Conservation (phyloP, 331 rosid species). For the Phaseolus coccineus region DNA sequence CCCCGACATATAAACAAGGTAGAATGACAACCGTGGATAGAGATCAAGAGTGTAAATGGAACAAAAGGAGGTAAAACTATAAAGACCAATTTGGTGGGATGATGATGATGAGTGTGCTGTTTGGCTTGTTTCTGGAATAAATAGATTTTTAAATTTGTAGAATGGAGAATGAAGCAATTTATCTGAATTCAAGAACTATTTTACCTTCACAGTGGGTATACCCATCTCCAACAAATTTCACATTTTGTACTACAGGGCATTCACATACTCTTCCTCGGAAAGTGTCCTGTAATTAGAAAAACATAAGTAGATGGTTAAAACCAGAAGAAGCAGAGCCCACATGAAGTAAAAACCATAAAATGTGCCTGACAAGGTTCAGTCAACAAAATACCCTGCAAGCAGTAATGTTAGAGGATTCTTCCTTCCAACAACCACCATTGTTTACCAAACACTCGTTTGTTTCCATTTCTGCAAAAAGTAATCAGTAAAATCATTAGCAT, state of each 20-base stretch:
- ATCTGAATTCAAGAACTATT: constrained; percentile 30
- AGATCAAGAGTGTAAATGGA: neutral
- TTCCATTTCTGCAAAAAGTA: constrained; percentile 68
- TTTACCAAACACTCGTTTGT: constrained; percentile 92
- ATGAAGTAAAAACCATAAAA: constrained; percentile 12
- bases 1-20: neutral
- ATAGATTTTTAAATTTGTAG: neutral
- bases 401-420: constrained; percentile 73
- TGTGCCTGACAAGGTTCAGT: constrained; percentile 25
- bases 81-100: constrained; percentile 25
- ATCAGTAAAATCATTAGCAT: constrained; percentile 37
- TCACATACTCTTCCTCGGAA: constrained; percentile 97
- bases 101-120: constrained; percentile 20
- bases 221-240: constrained; percentile 88
- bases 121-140: neutral
- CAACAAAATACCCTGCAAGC: constrained; percentile 88
- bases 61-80: constrained; percentile 5
- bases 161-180: constrained; percentile 21
- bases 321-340: constrained; percentile 28
- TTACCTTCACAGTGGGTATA: constrained; percentile 93
- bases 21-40: neutral
- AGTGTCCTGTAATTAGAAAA: constrained; percentile 71
- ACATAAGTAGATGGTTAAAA: constrained; percentile 4
- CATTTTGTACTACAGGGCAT: constrained; percentile 88
- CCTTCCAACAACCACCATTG: constrained; percentile 97